Percentiles rank a stretch among this genome's conserved stretches.
phyloP scores from a whole-genome alignment of 768 basidiomycete genomes.

The Lentinula lateritia region DNA sequence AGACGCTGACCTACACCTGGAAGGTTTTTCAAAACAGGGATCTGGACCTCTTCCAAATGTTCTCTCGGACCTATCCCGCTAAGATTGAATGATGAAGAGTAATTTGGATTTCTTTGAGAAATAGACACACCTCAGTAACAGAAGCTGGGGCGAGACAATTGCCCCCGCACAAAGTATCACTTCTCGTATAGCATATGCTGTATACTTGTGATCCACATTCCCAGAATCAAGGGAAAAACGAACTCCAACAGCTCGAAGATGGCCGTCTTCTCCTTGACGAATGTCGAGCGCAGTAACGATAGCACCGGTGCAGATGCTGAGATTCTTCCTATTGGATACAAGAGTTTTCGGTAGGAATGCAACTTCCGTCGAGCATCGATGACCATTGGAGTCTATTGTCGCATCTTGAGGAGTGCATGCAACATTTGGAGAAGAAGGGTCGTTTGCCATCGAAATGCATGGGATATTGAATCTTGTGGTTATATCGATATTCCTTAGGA shows the following conservation, averaged over 20 bases:
- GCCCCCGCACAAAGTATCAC: slow-evolving; percentile 11
- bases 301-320: slow-evolving; percentile 16
- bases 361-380: slow-evolving; percentile 16
- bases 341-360: slow-evolving; percentile 16
- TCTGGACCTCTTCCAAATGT: slow-evolving; percentile 29
- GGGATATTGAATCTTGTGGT: slow-evolving; percentile 17
- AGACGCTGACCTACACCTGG: slow-evolving; percentile 44
- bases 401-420: slow-evolving; percentile 15
- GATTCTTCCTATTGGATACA: slow-evolving; percentile 9
- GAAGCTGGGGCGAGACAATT: slow-evolving; percentile 9
- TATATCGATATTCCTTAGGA: slow-evolving; percentile 7
- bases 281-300: slow-evolving; percentile 13
- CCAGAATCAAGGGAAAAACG: background rate
- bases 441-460: slow-evolving; percentile 12
- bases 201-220: background rate
- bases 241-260: slow-evolving; percentile 1
- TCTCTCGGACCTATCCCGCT: slow-evolving; percentile 36
- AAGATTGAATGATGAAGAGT: background rate
- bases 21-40: slow-evolving; percentile 28
- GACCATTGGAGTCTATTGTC: slow-evolving; percentile 13
- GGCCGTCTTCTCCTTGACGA: background rate
- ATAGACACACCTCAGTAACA: slow-evolving; percentile 8
- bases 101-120: background rate
- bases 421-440: slow-evolving; percentile 13
- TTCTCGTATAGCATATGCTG: slow-evolving; percentile 3